A percentile compares a stretch with the other conserved stretches of the same genome.
These are phyloP conservation scores for Geotrichum restrictum DNA, from an alignment of 1,139 yeast species.

Conservation along the genomic window DNA sequence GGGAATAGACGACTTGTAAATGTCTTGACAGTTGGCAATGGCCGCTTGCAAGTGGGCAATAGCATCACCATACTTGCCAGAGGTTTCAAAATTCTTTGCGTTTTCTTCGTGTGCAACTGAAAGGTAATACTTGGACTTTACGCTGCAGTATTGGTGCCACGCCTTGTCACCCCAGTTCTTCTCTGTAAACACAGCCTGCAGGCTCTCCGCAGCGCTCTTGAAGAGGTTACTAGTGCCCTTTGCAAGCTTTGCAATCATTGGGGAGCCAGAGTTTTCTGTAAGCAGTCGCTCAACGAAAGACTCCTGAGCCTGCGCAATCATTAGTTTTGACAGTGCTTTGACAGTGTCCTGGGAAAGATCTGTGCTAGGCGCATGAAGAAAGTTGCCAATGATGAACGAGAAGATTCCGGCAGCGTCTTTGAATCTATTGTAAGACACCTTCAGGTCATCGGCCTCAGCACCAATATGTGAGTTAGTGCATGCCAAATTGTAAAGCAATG, in stretches of 20 bases:
- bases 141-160: constrained; percentile 45
- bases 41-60: constrained; percentile 65
- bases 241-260: constrained; percentile 71
- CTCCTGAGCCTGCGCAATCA: constrained; percentile 88
- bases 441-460: constrained; percentile 49
- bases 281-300: constrained; percentile 65
- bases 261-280: constrained; percentile 44
- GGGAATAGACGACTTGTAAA: constrained; percentile 29
- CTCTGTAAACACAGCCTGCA: constrained; percentile 46
- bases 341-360: constrained; percentile 73
- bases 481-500: constrained; percentile 72
- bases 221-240: constrained; percentile 57
- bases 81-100: constrained; percentile 48
- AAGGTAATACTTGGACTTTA: constrained; percentile 46
- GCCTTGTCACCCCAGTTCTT: constrained; percentile 52
- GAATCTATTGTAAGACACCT: constrained; percentile 56
- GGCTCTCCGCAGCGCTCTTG: constrained; percentile 48
- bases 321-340: constrained; percentile 57
- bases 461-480: constrained; percentile 50
- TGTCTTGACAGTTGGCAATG: constrained; percentile 26
- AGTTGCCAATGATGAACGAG: constrained; percentile 69
- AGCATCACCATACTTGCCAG: constrained; percentile 68
- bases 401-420: constrained; percentile 81
- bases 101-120: constrained; percentile 53
- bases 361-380: constrained; percentile 81